phyloP scores from a whole-genome alignment of 306 rosid species.

The barrel medic (Medicago truncatula) region DNA sequence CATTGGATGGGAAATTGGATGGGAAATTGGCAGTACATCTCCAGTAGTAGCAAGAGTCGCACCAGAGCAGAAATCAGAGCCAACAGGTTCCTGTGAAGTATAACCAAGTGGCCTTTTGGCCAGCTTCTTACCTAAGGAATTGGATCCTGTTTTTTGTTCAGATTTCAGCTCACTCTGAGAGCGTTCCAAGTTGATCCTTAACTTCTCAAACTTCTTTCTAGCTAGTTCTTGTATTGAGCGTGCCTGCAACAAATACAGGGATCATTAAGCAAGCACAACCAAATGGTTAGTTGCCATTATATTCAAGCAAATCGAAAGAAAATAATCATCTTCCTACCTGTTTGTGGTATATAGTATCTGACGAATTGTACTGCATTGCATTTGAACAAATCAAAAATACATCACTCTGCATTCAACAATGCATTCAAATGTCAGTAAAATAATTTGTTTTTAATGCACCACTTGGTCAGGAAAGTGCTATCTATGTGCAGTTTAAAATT shows the following conservation, averaged over 20 bases:
- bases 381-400: constrained; percentile 87
- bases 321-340: constrained; percentile 63
- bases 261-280: constrained; percentile 38
- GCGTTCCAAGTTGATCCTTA: constrained; percentile 61
- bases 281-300: constrained; percentile 9
- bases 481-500: constrained; percentile 4
- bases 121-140: constrained; percentile 70
- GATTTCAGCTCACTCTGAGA: constrained; percentile 75
- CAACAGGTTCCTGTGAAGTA: constrained; percentile 82
- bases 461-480: constrained; percentile 13
- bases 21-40: constrained; percentile 65
- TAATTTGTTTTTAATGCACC: constrained; percentile 26
- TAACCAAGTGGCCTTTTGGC: constrained; percentile 69
- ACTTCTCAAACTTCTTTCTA: constrained; percentile 82
- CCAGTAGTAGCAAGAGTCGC: constrained; percentile 84
- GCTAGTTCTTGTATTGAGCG: constrained; percentile 91
- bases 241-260: constrained; percentile 63
- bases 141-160: constrained; percentile 71
- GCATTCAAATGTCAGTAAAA: constrained; percentile 42
- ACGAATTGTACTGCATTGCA: constrained; percentile 92
- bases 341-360: constrained; percentile 91
- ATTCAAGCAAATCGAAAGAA: constrained; percentile 14
- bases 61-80: constrained; percentile 92
- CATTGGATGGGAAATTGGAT: constrained; percentile 58
- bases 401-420: constrained; percentile 77